phyloP scores from a whole-genome alignment of 192 early-diverging fungal genomes.

The Hyaloraphidium curvatum region DNA sequence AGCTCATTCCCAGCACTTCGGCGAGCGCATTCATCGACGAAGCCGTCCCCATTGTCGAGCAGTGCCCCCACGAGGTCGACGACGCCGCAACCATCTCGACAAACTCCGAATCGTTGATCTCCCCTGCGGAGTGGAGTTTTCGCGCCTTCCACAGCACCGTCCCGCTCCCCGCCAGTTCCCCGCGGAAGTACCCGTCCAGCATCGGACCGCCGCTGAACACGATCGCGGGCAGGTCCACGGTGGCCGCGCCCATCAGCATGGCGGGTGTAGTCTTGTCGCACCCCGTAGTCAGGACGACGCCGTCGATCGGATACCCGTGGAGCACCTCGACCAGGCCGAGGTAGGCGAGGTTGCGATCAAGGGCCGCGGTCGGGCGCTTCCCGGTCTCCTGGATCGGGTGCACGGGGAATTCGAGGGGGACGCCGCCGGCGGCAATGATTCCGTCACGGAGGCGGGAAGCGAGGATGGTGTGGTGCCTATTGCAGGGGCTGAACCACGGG shows the following conservation, averaged over 20 bases:
- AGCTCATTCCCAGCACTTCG: background rate
- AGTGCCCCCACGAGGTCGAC: background rate
- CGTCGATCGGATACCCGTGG: constrained; percentile 1
- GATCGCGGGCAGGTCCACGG: background rate
- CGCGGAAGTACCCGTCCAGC: background rate
- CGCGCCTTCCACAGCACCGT: background rate
- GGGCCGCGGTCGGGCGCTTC: background rate
- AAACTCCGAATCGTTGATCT: background rate
- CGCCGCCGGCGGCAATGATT: background rate
- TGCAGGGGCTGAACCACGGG: background rate
- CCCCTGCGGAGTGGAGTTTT: background rate
- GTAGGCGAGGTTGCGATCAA: constrained; percentile 1
- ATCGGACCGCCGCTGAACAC: constrained; percentile 1
- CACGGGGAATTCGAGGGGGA: constrained; percentile 1
- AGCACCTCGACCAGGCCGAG: background rate
- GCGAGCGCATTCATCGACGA: background rate
- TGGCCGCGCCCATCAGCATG: constrained; percentile 1
- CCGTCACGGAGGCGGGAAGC: background rate
- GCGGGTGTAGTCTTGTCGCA: constrained; percentile 2
- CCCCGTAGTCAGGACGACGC: background rate
- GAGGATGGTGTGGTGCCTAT: background rate
- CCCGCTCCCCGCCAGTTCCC: background rate
- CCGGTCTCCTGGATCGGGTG: constrained; percentile 3
- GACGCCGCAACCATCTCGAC: background rate
- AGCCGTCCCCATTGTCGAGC: background rate